Conservation (phyloP, 164 flowering plant genomes). For the Piper longum region DNA sequence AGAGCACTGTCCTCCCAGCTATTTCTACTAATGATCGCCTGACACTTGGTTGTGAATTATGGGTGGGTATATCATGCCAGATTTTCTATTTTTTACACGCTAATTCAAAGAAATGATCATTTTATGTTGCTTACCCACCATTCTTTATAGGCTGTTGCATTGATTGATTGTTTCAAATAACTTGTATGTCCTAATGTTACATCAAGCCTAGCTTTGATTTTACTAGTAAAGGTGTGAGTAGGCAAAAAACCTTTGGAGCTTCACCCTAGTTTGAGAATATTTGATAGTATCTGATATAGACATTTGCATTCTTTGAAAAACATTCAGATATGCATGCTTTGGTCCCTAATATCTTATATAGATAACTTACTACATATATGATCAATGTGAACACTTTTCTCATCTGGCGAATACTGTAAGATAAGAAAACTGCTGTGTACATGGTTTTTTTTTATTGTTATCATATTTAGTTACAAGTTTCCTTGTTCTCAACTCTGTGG, state of each 20-base stretch:
- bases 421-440: not conserved
- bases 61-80: constrained; percentile 33
- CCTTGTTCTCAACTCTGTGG: no score
- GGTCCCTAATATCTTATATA: not conserved
- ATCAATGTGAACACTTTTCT: no score
- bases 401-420: not conserved
- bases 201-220: no score
- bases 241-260: no score
- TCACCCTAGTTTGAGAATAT: not conserved
- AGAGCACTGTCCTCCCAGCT: constrained; percentile 85
- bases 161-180: no score
- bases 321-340: not conserved
- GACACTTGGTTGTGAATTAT: constrained; percentile 88
- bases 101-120: not conserved
- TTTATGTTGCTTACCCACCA: no score
- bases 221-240: no score
- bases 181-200: no score
- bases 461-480: no score
- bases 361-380: not conserved
- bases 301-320: not conserved
- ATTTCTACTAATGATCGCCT: constrained; percentile 88
- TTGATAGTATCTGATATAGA: not conserved
- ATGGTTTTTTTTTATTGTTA: no score
- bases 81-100: not conserved
- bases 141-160: no score